These are phyloP conservation scores for Talaromyces liani DNA, from an alignment of 495 filamentous ascomycete species.

Conservation along the genomic window DNA sequence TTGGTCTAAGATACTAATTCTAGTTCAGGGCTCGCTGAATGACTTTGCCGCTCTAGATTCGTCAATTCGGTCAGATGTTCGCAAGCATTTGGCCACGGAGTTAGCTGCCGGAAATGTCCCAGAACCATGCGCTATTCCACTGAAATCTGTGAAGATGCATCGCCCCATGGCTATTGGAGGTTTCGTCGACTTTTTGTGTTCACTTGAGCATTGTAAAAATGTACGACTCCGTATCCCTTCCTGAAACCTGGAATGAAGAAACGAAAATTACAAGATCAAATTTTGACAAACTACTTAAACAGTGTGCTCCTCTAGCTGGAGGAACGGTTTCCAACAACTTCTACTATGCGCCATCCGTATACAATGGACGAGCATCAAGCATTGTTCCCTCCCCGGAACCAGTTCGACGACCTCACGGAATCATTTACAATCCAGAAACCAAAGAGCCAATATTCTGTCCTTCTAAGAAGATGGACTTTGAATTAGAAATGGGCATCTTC, in stretches of 20 bases:
- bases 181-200: slow-evolving; percentile 77
- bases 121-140: slow-evolving; percentile 37
- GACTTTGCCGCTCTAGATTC: neutral
- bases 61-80: slow-evolving; percentile 17
- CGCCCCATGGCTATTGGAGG: slow-evolving; percentile 73
- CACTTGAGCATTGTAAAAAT: slow-evolving; percentile 26
- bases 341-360: slow-evolving; percentile 42
- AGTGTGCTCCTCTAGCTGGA: slow-evolving; percentile 15
- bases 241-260: neutral
- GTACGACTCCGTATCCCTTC: slow-evolving; percentile 3
- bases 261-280: neutral
- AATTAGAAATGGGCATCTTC: slow-evolving; percentile 77
- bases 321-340: slow-evolving; percentile 31
- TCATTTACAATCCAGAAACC: slow-evolving; percentile 44
- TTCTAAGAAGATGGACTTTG: slow-evolving; percentile 62
- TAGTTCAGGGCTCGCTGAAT: neutral
- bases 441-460: slow-evolving; percentile 38
- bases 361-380: slow-evolving; percentile 56
- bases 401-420: slow-evolving; percentile 64
- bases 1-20: neutral
- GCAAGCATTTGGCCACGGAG: slow-evolving; percentile 43
- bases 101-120: slow-evolving; percentile 50
- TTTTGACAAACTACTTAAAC: neutral
- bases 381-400: slow-evolving; percentile 65
- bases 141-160: slow-evolving; percentile 56